These are phyloP conservation scores for Verticillium klebahnii DNA, from an alignment of 2,329 filamentous ascomycete genomes.

Conservation along the genomic window DNA sequence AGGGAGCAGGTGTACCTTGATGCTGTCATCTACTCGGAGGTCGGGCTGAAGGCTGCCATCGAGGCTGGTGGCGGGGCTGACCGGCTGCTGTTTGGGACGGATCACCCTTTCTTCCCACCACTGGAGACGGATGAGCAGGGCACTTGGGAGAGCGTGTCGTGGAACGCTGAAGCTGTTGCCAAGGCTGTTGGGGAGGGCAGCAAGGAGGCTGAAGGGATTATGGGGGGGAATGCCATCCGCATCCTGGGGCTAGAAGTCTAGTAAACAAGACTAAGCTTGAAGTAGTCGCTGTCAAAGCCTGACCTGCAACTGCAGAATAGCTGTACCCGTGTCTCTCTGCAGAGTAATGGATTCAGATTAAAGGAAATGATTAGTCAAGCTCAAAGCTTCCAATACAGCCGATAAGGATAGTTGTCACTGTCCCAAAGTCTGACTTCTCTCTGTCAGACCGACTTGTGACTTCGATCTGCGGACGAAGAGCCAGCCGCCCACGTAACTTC, in stretches of 20 bases:
- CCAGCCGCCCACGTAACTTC: too few species aligned
- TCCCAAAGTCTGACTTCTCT: too few species aligned
- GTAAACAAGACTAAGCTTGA: background rate
- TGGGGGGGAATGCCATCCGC: constrained; percentile 55
- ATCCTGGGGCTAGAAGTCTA: constrained; percentile 30
- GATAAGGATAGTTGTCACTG: too few species aligned
- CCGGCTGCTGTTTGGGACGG: constrained; percentile 74
- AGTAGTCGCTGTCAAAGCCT: background rate
- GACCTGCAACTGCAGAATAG: too few species aligned
- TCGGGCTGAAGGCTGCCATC: constrained; percentile 67
- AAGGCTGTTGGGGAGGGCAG: constrained; percentile 42
- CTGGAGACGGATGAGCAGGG: constrained; percentile 56
- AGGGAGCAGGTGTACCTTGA: constrained; percentile 80
- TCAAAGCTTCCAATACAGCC: too few species aligned
- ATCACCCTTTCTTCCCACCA: constrained; percentile 83
- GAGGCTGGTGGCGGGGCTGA: constrained; percentile 62
- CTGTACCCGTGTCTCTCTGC: too few species aligned
- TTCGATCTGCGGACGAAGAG: too few species aligned
- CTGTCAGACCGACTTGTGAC: too few species aligned
- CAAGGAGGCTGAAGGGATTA: constrained; percentile 43
- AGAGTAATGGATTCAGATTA: too few species aligned
- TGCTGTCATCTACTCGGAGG: constrained; percentile 76
- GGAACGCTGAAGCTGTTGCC: constrained; percentile 48
- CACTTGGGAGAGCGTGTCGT: constrained; percentile 65
- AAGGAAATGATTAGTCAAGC: too few species aligned